Evolutionary conservation across 345 rosid species (phyloP).

Genomic region (Gossypium ekmanianum): DNA sequence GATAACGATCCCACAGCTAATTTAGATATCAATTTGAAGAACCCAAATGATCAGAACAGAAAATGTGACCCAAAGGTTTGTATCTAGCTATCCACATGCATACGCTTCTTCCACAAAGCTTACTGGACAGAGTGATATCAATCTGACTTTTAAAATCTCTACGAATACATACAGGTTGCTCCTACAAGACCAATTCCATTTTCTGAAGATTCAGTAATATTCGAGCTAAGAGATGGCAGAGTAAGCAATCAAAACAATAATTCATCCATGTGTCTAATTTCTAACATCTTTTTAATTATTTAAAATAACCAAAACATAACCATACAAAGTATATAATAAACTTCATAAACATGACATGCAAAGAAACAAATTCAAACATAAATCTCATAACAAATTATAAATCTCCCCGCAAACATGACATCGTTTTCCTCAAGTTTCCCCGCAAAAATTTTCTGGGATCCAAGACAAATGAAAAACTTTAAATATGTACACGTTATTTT

Average conservation of each 20-base stretch:
- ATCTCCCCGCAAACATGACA: too few relatives aligned
- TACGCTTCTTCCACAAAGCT: neutral
- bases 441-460: neutral
- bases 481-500: neutral
- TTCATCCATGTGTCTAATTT: slow-evolving; percentile 3
- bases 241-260: slow-evolving; percentile 38
- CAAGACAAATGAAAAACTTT: neutral
- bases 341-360: neutral
- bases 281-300: neutral
- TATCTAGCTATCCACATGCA: neutral
- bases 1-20: slow-evolving; percentile 31
- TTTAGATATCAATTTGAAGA: slow-evolving; percentile 27
- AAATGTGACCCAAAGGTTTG: slow-evolving; percentile 44
- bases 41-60: slow-evolving; percentile 15
- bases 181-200: slow-evolving; percentile 58
- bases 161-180: slow-evolving; percentile 42
- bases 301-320: neutral
- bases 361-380: neutral
- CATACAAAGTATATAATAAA: neutral
- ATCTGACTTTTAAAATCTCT: slow-evolving; percentile 6
- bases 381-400: neutral
- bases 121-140: neutral
- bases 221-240: slow-evolving; percentile 66
- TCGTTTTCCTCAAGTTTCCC: neutral
- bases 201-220: slow-evolving; percentile 49